Evolutionary conservation across 208 protist species (phyloP).

Genomic region (Porcisia deanei): DNA sequence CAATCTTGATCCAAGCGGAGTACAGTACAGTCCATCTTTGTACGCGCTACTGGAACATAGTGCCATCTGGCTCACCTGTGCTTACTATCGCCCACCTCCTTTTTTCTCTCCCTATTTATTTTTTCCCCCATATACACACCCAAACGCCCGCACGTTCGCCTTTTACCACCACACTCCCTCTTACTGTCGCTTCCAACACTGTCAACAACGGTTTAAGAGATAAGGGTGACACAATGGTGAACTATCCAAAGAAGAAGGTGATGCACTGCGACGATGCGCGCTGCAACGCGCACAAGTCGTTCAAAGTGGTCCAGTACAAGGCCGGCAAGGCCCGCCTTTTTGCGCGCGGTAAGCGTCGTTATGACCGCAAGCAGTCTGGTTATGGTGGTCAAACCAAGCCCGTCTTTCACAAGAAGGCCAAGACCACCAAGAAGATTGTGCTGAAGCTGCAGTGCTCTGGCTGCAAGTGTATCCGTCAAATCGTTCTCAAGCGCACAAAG

Average conservation of each 20-base stretch:
- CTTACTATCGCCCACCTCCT: neutral
- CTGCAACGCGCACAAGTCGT: constrained; percentile 96
- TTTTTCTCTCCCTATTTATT: neutral
- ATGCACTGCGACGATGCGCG: constrained; percentile 89
- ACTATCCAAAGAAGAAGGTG: constrained; percentile 94
- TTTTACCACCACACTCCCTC: neutral
- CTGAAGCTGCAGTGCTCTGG: constrained; percentile 98
- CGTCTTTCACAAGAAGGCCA: constrained; percentile 99
- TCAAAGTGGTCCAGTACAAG: constrained; percentile 99
- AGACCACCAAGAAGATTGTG: constrained; percentile 99
- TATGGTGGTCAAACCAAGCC: constrained; percentile 99
- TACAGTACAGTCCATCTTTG: neutral
- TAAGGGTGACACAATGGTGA: constrained; percentile 62
- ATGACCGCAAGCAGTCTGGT: constrained; percentile 99
- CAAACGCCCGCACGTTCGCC: neutral
- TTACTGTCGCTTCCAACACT: neutral
- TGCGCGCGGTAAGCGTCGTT: constrained; percentile 98
- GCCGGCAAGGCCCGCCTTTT: constrained; percentile 98
- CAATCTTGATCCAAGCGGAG: neutral
- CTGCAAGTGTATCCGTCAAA: constrained; percentile 96
- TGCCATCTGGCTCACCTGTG: no score
- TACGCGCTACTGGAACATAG: neutral
- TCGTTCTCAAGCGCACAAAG: constrained; percentile 98
- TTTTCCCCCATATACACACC: neutral
- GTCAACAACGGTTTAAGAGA: neutral